phyloP scores from a whole-genome alignment of 805 yeast species.

The Yarrowia deformans region DNA sequence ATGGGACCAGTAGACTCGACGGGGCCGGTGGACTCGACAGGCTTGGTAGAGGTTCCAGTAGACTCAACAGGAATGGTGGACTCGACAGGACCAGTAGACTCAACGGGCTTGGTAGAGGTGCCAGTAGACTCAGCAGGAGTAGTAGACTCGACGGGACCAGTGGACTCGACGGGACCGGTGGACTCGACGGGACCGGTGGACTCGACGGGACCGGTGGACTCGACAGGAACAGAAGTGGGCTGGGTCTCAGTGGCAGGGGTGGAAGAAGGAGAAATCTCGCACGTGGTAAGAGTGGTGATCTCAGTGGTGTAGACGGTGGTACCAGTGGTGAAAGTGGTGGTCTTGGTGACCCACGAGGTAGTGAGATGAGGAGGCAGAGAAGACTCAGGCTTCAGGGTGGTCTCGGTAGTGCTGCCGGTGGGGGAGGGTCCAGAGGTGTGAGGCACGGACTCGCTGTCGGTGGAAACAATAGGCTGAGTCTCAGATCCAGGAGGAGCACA shows the following conservation, averaged over 20 bases:
- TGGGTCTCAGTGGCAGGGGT: conserved; percentile 10
- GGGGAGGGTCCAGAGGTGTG: background rate
- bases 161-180: too few relatives aligned
- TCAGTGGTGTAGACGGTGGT: conserved; percentile 7
- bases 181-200: too few relatives aligned
- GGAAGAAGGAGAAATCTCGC: background rate
- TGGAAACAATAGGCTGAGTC: background rate
- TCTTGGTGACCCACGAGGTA: conserved; percentile 8
- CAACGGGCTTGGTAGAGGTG: too few relatives aligned
- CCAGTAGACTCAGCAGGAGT: too few relatives aligned
- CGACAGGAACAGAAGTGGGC: background rate
- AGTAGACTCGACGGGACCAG: too few relatives aligned
- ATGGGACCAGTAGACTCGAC: background rate
- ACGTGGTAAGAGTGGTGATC: conserved; percentile 17
- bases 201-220: background rate
- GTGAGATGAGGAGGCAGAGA: conserved; percentile 13
- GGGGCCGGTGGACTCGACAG: background rate
- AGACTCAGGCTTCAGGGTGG: background rate
- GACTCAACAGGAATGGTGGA: too few relatives aligned
- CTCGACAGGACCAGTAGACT: background rate
- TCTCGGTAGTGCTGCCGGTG: background rate
- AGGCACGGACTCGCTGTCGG: background rate
- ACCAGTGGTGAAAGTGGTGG: conserved; percentile 2
- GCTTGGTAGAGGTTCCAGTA: background rate
- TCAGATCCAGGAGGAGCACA: conserved; percentile 11